Evolutionary conservation across 108 stramenopile species (phyloP), one percentile per base, ranked within the genome.

Genomic region (Cyclotella choctawhatcheeana): DNA sequence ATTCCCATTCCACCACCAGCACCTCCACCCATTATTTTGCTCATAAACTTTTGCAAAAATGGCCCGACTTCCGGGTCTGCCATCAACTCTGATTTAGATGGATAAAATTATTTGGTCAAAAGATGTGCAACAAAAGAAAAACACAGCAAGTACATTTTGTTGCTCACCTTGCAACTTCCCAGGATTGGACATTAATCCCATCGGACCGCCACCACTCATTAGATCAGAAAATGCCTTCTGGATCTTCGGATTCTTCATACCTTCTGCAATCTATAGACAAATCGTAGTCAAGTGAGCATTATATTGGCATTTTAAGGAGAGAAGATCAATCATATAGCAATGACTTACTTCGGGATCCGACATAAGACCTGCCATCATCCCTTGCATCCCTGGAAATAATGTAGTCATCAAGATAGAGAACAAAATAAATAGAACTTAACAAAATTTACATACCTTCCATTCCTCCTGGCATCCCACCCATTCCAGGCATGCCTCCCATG

Each of bases 21-120:
- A 61, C 48, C 69, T 8, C 80, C 82, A 56, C 79, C 79, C 79
- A 81, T 81, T 1, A 87, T 59, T 74, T 92, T 95, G 40, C 77
- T 66, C 91, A 95, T 91, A 8, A 96, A 60, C 65, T 93, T 92
- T 77, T 93, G 90, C 77, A 96, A 50, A 30, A 89, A 83, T 18
- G 95, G 92, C 6, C 93, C 93, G 10, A 96, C 90, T 45, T 96
- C 93, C 7, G 95, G 95, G 84, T 96, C 95, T 5, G 77, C 53
- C 95, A 96, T 93, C 69, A 93, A 62, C 74, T 96, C 84, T 64
- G 44, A 25, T 3, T 13, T 5, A 29, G 31, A 60, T 5, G 37
- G 34, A 37, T 35, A 8, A 60, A 18, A 37, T 33, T 33, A n/a
- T n/a, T n/a, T n/a, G n/a, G n/a, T n/a, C n/a, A n/a, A n/a, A n/a